Percentiles rank a stretch among this genome's conserved stretches.
Conservation (phyloP, 2,329 filamentous ascomycete species). For the Dothistroma pini region DNA sequence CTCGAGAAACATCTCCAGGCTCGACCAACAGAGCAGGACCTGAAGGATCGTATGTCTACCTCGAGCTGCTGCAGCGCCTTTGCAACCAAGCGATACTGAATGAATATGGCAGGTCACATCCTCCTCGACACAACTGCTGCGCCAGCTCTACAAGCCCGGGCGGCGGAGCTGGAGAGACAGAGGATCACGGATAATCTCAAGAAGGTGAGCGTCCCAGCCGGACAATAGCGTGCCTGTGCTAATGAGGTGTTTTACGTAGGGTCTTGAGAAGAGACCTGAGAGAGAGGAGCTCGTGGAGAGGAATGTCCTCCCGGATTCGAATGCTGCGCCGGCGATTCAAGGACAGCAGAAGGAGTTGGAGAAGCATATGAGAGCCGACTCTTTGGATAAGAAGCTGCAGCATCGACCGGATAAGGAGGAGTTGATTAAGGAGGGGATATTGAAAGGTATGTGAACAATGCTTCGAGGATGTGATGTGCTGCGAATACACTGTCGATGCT, state of each 20-base stretch:
- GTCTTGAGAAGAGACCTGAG: conserved; percentile 60
- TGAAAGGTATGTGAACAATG: conserved; percentile 41
- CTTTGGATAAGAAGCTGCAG: conserved; percentile 80
- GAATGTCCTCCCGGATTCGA: conserved; percentile 81
- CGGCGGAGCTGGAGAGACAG: conserved; percentile 62
- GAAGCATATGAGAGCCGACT: conserved; percentile 83
- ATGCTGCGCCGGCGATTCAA: conserved; percentile 71
- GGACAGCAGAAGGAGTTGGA: conserved; percentile 80
- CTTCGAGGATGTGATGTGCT: background rate
- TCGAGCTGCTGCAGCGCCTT: background rate
- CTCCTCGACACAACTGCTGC: conserved; percentile 64
- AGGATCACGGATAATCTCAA: conserved; percentile 60
- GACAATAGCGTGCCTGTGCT: background rate
- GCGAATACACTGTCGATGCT: background rate
- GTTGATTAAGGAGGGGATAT: conserved; percentile 73
- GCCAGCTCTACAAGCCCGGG: conserved; percentile 61
- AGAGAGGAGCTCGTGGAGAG: conserved; percentile 75
- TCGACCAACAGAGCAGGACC: conserved; percentile 54
- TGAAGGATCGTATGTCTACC: conserved; percentile 50
- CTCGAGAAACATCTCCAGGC: conserved; percentile 39
- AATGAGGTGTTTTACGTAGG: conserved; percentile 26
- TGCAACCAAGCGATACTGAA: background rate
- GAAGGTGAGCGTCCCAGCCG: conserved; percentile 39
- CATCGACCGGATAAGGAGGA: conserved; percentile 72
- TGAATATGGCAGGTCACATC: conserved; percentile 48